Conservation (phyloP, 495 filamentous ascomycete species). For the Aspergillus steynii region DNA sequence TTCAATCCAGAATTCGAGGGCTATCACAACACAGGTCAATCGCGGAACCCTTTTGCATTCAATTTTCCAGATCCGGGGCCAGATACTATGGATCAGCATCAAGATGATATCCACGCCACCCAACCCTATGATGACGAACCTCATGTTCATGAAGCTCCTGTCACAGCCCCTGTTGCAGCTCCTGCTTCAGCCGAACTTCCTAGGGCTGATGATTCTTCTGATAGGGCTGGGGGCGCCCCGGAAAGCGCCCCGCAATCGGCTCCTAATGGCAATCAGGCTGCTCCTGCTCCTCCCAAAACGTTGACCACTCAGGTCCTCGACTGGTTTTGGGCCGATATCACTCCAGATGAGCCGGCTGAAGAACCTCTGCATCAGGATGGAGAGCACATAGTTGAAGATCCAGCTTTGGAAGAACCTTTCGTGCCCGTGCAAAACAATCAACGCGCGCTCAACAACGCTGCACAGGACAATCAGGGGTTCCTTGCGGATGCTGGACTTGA, state of each 20-base stretch:
- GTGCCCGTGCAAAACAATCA: conserved; percentile 51
- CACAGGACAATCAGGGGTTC: conserved; percentile 26
- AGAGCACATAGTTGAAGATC: conserved; percentile 57
- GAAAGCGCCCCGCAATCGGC: not conserved
- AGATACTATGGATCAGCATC: conserved; percentile 3
- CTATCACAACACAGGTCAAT: not conserved
- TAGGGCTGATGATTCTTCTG: conserved; percentile 1
- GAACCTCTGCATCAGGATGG: conserved; percentile 48
- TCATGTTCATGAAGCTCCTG: not conserved
- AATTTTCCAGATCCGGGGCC: conserved; percentile 1
- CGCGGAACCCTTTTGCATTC: not conserved
- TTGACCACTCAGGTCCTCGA: conserved; percentile 35
- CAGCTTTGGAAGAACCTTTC: conserved; percentile 64
- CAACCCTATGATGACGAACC: not conserved
- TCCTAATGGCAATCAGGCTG: conserved; percentile 10
- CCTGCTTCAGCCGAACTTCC: not conserved
- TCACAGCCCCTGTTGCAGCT: not conserved
- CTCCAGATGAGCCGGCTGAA: conserved; percentile 28
- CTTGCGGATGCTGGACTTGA: conserved; percentile 53
- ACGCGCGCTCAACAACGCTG: conserved; percentile 19
- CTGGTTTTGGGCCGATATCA: conserved; percentile 67
- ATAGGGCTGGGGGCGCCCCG: not conserved
- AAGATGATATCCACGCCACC: not conserved
- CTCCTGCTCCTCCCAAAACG: conserved; percentile 14
- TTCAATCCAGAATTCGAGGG: not conserved